These are phyloP conservation scores for Lasiodiplodia hormozganensis DNA, from an alignment of 2,329 filamentous ascomycete genomes.

Conservation along the genomic window DNA sequence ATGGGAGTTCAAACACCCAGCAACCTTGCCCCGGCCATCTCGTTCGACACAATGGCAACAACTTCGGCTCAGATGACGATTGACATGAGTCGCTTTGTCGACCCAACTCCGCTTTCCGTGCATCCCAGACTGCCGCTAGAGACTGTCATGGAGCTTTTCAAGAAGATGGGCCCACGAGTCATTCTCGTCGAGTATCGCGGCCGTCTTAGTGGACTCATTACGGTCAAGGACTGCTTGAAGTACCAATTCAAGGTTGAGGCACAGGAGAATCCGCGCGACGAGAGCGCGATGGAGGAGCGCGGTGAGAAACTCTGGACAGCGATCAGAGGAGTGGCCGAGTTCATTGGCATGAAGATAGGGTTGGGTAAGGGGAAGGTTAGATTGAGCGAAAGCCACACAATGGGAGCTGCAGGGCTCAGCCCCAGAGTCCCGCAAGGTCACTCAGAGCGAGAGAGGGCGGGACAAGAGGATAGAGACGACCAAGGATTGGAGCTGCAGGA, in stretches of 20 bases:
- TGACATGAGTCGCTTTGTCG: constrained; percentile 87
- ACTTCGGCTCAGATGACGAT: constrained; percentile 65
- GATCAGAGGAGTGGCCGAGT: constrained; percentile 26
- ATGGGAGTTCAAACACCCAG: constrained; percentile 33
- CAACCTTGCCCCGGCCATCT: constrained; percentile 49
- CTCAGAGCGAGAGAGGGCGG: neutral
- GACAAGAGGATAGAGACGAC: constrained; percentile 15
- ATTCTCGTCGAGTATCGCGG: constrained; percentile 93
- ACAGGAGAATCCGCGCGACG: constrained; percentile 64
- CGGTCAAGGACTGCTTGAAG: constrained; percentile 95
- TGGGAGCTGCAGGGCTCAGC: constrained; percentile 5
- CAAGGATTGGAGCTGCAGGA: constrained; percentile 25
- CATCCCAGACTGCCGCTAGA: constrained; percentile 92
- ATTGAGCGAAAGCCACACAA: constrained; percentile 17
- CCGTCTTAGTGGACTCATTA: constrained; percentile 82
- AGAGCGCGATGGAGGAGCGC: constrained; percentile 22
- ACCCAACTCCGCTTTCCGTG: constrained; percentile 86
- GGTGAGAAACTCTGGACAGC: constrained; percentile 24
- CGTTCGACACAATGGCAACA: constrained; percentile 66
- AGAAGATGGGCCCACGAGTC: constrained; percentile 93
- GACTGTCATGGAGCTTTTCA: constrained; percentile 98
- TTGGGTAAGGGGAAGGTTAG: constrained; percentile 22
- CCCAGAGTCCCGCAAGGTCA: neutral
- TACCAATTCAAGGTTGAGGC: constrained; percentile 97
- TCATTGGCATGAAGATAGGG: constrained; percentile 19